Base-by-base conservation (phyloP, 331 rosid genomes). In the Saraca asoca region DNA sequence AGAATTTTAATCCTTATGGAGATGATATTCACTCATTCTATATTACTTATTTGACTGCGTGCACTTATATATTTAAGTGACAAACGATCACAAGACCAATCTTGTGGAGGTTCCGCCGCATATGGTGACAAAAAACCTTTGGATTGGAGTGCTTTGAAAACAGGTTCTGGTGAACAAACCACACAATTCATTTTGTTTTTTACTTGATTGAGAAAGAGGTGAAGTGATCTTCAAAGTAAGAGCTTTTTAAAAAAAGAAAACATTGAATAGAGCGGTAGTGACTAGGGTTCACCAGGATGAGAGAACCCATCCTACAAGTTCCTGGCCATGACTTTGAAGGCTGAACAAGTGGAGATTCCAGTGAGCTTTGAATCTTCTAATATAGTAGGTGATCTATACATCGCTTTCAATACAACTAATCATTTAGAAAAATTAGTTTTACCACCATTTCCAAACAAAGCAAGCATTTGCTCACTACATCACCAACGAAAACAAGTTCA, bases 241-340 rank as follows among this genome's bases (percentile, higher is more conserved):
- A 72, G 62, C 67, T 90, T 87, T 82, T 77, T 79, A 51, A 81
- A 88, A 65, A 91, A 79, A 83, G 87, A 93, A 62, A 85, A 83
- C 81, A 86, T 93, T 16, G 80, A 88, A 65, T 90, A 95, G 96
- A 31, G 33, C 5, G 91, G 89, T 66, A 72, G 71, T 35, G 85
- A 81, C 39, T 77, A 35, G 64, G 57, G 86, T 68, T 80, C 85
- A 18, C 97, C 98, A 11, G 79, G 66, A 57, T 93, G 97, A 96
- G 85, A 75, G 35, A 95, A 93, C 44, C 90, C 84, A 51, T 78
- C 85, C 58, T 57, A 85, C 83, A 90, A 81, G 82, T 90, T 93
- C 78, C 83, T 93, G 73, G 90, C 91, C 58, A 73, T 93, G 96
- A 70, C 64, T 50, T 75, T 88, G 82, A 90, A 71, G 75, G 56